These are phyloP conservation scores for Hysterium pulicare DNA, from an alignment of 2,329 filamentous ascomycete genomes.

Conservation along the genomic window DNA sequence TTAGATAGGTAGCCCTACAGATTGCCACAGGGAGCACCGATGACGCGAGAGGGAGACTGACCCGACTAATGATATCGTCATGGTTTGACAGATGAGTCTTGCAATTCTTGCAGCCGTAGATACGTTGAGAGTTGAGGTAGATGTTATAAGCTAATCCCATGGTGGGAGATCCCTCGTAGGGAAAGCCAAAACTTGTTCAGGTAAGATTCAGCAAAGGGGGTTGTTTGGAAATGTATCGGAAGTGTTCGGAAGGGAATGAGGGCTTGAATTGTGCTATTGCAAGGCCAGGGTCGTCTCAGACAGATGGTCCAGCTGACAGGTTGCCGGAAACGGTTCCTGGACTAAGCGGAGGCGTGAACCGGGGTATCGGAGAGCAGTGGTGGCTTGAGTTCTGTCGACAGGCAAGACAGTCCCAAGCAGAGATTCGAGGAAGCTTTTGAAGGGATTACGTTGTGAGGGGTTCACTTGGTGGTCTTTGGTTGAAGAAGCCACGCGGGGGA, in stretches of 20 bases:
- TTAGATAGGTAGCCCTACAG: too few relatives aligned
- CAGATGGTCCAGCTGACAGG: not conserved
- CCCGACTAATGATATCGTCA: conserved; percentile 91
- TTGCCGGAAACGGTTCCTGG: too few relatives aligned
- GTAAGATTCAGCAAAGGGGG: too few relatives aligned
- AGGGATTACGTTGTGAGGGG: too few relatives aligned
- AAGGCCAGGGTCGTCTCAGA: not conserved
- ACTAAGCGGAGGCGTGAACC: too few relatives aligned
- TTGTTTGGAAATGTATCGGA: too few relatives aligned
- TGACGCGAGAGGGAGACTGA: conserved; percentile 45
- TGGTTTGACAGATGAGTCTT: conserved; percentile 94
- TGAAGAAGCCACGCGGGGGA: not conserved
- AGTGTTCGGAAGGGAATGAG: not conserved
- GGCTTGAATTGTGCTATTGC: not conserved
- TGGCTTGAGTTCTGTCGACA: too few relatives aligned
- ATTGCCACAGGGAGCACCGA: too few relatives aligned
- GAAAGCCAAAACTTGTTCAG: too few relatives aligned
- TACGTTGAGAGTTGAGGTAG: conserved; percentile 80
- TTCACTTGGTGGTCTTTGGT: not conserved
- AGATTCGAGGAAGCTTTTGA: too few relatives aligned
- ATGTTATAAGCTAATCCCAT: conserved; percentile 93
- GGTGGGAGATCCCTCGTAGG: conserved; percentile 2
- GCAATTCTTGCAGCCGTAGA: conserved; percentile 89
- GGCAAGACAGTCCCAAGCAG: too few relatives aligned
- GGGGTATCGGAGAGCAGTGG: too few relatives aligned